A percentile compares a stretch with the other conserved stretches of the same genome.
phyloP scores from a whole-genome alignment of 306 rosid genomes.

The Quercus wislizeni region DNA sequence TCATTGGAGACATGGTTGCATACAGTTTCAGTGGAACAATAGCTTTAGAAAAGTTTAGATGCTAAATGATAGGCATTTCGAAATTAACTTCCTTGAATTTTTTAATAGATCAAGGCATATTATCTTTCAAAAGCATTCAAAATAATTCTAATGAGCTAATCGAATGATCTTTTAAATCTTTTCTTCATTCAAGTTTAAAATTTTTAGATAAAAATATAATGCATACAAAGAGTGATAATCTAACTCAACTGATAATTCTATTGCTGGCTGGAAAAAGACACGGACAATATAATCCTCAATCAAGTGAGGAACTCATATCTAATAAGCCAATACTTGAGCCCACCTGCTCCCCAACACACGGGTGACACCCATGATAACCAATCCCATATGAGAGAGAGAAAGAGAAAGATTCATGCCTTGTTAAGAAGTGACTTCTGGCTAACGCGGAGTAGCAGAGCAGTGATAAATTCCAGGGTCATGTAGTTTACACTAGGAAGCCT shows the following conservation, averaged over 20 bases:
- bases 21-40: too few relatives aligned
- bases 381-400: slow-evolving; percentile 7
- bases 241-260: not conserved
- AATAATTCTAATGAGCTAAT: not conserved
- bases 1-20: not conserved
- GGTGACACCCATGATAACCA: not conserved
- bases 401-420: slow-evolving; percentile 55
- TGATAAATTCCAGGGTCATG: slow-evolving; percentile 87
- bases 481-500: slow-evolving; percentile 81
- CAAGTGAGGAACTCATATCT: not conserved
- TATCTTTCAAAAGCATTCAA: not conserved
- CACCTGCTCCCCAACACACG: not conserved
- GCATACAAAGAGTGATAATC: not conserved
- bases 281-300: not conserved
- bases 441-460: slow-evolving; percentile 80
- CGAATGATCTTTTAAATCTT: not conserved
- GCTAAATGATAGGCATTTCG: not conserved
- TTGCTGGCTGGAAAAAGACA: not conserved
- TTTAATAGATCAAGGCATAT: not conserved
- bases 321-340: not conserved
- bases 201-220: not conserved
- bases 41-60: not conserved
- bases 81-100: not conserved
- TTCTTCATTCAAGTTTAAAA: not conserved
- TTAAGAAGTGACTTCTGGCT: slow-evolving; percentile 87